phyloP scores from a whole-genome alignment of 257 asterid species.

The Solanum appendiculatum region DNA sequence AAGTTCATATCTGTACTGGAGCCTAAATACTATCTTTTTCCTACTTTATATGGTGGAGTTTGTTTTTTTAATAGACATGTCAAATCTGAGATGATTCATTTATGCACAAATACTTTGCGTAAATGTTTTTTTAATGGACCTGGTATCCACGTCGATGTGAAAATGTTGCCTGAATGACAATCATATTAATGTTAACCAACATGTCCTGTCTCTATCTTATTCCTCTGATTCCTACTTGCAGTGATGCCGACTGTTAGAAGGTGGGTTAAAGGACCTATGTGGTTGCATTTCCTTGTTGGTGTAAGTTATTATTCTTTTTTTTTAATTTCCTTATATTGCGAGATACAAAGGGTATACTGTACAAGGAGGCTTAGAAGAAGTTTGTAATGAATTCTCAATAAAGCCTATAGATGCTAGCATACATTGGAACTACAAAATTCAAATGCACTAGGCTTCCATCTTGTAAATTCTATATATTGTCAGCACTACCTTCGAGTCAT shows the following conservation, averaged over 20 bases:
- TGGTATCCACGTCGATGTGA: neutral
- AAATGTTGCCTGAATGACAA: neutral
- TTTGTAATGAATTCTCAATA: neutral
- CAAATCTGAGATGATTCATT: neutral
- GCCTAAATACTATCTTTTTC: neutral
- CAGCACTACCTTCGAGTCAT: neutral
- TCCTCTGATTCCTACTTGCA: slow-evolving; percentile 14
- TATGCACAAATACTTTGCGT: neutral
- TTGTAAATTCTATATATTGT: neutral
- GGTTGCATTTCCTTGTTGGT: slow-evolving; percentile 84
- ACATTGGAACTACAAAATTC: neutral
- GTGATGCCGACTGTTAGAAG: slow-evolving; percentile 80
- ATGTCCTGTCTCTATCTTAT: neutral
- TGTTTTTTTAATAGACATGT: neutral
- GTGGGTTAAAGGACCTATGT: slow-evolving; percentile 83
- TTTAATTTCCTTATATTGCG: neutral
- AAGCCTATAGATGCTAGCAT: neutral
- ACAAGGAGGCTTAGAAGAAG: neutral
- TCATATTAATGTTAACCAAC: neutral
- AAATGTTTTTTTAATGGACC: neutral
- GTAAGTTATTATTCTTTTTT: slow-evolving; percentile 33
- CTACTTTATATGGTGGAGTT: neutral
- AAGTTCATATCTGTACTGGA: neutral
- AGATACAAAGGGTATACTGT: neutral
- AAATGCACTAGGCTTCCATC: neutral